phyloP scores from a whole-genome alignment of 805 yeast genomes.

The Candida boidinii region DNA sequence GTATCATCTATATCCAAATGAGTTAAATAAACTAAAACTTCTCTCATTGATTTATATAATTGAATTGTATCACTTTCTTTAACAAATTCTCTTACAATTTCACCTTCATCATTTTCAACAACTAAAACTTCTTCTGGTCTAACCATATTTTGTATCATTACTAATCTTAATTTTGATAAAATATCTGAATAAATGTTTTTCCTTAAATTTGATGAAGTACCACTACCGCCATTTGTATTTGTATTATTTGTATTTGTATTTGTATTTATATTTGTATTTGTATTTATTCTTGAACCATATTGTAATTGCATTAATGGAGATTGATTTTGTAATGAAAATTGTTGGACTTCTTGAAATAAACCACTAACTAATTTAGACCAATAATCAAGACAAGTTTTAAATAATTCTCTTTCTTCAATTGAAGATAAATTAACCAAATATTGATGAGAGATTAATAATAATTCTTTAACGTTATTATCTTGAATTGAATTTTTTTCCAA shows the following conservation, averaged over 20 bases:
- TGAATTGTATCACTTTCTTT: constrained; percentile 96
- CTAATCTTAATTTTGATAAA: constrained; percentile 75
- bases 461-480: constrained; percentile 40
- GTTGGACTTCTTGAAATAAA: constrained; percentile 79
- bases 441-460: constrained; percentile 65
- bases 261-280: too few species aligned
- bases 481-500: constrained; percentile 48
- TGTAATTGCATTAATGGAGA: constrained; percentile 70
- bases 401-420: constrained; percentile 91
- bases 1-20: constrained; percentile 94
- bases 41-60: constrained; percentile 91
- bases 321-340: constrained; percentile 61
- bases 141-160: constrained; percentile 96
- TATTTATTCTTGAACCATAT: constrained; percentile 27
- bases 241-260: too few species aligned
- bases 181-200: constrained; percentile 76
- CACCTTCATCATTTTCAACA: constrained; percentile 98
- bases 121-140: constrained; percentile 96
- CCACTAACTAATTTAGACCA: constrained; percentile 85
- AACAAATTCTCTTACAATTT: constrained; percentile 94
- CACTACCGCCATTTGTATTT: constrained; percentile 50
- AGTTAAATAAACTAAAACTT: constrained; percentile 88
- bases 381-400: constrained; percentile 91
- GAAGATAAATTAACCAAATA: constrained; percentile 79
- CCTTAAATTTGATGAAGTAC: constrained; percentile 85